These are phyloP conservation scores for Hymenoscyphus fructigenus DNA, from an alignment of 2,329 filamentous ascomycete species.

Conservation along the genomic window DNA sequence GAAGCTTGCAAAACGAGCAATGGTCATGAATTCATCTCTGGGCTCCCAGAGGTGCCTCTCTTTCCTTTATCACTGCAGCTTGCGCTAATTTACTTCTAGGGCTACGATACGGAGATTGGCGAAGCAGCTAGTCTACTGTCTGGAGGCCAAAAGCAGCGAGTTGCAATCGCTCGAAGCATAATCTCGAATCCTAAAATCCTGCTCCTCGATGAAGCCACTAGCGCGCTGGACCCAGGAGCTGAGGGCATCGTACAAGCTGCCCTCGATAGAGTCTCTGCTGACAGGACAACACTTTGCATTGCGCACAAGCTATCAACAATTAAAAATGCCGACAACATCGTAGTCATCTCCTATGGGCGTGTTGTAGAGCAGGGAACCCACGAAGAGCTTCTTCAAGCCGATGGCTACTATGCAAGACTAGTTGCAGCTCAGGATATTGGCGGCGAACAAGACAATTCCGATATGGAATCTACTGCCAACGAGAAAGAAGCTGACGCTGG, in stretches of 20 bases:
- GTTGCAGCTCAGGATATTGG: conserved; percentile 61
- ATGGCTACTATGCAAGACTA: conserved; percentile 68
- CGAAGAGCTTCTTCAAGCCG: conserved; percentile 66
- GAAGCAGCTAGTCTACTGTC: conserved; percentile 74
- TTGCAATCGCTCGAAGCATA: conserved; percentile 58
- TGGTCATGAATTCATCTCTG: conserved; percentile 55
- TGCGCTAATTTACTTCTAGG: conserved; percentile 33
- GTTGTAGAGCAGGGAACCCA: conserved; percentile 76
- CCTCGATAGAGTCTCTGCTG: conserved; percentile 50
- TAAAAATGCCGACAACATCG: conserved; percentile 73
- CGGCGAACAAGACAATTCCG: not conserved
- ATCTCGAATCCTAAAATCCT: conserved; percentile 66
- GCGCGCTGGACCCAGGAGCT: conserved; percentile 47
- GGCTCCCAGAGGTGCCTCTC: conserved; percentile 40
- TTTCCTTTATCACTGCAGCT: too few species aligned
- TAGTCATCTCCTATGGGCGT: conserved; percentile 71
- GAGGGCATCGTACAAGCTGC: conserved; percentile 52
- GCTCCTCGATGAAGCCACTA: conserved; percentile 68
- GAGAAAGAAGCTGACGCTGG: conserved; percentile 58
- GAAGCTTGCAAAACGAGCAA: conserved; percentile 54
- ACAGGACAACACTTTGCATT: conserved; percentile 62
- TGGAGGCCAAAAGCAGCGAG: conserved; percentile 51
- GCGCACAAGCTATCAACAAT: conserved; percentile 70
- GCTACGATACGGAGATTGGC: conserved; percentile 51
- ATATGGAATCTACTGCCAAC: conserved; percentile 18